Base-by-base conservation (phyloP, 2,329 filamentous ascomycete species). In the Ciborinia camelliae region DNA sequence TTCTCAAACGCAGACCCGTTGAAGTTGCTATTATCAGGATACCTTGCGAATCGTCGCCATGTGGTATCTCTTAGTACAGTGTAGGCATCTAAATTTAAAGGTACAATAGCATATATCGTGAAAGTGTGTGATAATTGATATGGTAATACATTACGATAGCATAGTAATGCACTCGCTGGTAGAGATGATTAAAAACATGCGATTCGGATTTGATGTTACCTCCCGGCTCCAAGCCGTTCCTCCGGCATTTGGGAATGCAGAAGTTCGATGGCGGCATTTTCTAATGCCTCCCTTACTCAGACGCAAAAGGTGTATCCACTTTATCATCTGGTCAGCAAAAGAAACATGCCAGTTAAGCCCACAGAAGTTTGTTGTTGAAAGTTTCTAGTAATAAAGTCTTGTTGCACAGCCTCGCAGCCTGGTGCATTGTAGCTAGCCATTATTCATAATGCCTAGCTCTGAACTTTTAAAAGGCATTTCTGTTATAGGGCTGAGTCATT, bases 401-500 rank as follows among this genome's bases (percentile, higher is more conserved):
- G 54, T 58, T 26, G 54, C 54, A 55, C 37, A 55, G 55, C 41
- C 37, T 43, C 55, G 47, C 55, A 60, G 45, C 45, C 45, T 30
- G 57, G 32, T 60, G 57, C 43, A 60, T 60, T 51, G 43, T 60
- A 60, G 43, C 57, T 60, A 60, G 32, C 45, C n/a, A 39, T 39
- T 39, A 30, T 60, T 55, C 48, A 63, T 1, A 52, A 52, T 53
- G n/a, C 48, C 37, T 52, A 28, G 26, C 48, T 30, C 8, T 54
- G n/a, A 28, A 26, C 20, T 32, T 20, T 35, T 43, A 47, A 59
- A 37, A 18, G 54, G 41, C 55, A 37, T 47, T 15, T 55, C 30
- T 59, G 55, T 15, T 55, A 63, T 55, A 55, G 58, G 58, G 58
- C 58, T 61, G 58, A 61, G 45, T 61, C 28, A 61, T 61, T 50